Conservation (phyloP, 2,329 filamentous ascomycete genomes). For the Penicillium sclerotigenum region DNA sequence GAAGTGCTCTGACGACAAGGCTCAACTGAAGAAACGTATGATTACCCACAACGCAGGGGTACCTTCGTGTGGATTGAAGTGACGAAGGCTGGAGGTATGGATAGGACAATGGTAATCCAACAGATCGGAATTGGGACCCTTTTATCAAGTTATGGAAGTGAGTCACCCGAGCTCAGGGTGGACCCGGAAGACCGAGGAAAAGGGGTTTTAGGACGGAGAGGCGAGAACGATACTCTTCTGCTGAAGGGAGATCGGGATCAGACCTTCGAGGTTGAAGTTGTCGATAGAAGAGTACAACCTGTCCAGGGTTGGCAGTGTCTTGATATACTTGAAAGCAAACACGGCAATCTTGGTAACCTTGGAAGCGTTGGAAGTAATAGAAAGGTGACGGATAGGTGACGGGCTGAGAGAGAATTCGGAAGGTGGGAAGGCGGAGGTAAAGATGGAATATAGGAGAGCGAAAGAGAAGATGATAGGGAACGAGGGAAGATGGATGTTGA, state of each 20-base stretch:
- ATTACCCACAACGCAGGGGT: background rate
- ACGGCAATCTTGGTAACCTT: constrained; percentile 6
- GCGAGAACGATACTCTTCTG: constrained; percentile 7
- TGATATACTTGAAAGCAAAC: constrained; percentile 7
- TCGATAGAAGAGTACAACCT: constrained; percentile 16
- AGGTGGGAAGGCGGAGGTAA: constrained; percentile 9
- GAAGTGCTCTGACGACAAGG: constrained; percentile 2
- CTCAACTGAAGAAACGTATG: constrained; percentile 6
- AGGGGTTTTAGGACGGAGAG: constrained; percentile 1
- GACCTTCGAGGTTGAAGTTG: constrained; percentile 9
- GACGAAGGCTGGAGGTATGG: constrained; percentile 2
- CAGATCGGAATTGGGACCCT: background rate
- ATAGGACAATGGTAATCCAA: background rate
- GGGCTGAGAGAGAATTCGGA: constrained; percentile 6
- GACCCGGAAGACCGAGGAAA: constrained; percentile 3
- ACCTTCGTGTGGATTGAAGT: constrained; percentile 5
- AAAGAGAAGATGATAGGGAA: constrained; percentile 10
- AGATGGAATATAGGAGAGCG: constrained; percentile 8
- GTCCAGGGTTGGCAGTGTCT: constrained; percentile 10
- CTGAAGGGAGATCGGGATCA: background rate
- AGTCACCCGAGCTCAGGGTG: constrained; percentile 11
- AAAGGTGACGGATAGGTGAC: constrained; percentile 5
- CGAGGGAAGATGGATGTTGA: constrained; percentile 19
- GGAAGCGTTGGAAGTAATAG: constrained; percentile 3
- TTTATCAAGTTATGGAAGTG: constrained; percentile 5